Base-by-base conservation (phyloP, 164 flowering plant genomes). In the Amborella trichopoda region DNA sequence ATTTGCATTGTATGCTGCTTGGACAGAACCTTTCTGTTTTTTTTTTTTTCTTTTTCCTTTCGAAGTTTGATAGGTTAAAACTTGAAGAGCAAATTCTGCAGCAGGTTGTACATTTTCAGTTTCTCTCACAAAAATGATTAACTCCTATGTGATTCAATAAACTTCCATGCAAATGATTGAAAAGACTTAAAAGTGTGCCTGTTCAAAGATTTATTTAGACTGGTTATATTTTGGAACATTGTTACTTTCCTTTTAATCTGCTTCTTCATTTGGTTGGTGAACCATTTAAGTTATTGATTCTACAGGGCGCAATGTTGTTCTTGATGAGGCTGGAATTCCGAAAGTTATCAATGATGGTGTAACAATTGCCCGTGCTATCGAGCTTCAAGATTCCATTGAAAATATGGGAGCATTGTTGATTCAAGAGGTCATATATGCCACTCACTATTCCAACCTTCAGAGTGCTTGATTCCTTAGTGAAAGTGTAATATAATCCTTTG, bases 341-440 rank as follows among this genome's bases (percentile, higher is more conserved):
- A 81, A 74, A 62, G 80, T 87, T 13, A 63, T 91, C 22, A 91
- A 91, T 65, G 98, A 91, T 68, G 98, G 96, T 48, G 87, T 83
- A 26, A 91, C 96, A 30, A 81, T 91, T 54, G 96, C 93, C 44
- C 62, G 54, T 54, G 76, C 94, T 38, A 91, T 91, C 48, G 89
- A 83, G 70, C 93, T 91, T 50, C 20, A 69, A 16, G 94, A 91
- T 73, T 13, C 94, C 46, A 64, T 81, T 65, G 96, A 91, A 60
- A 87, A 91, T 68, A 77, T 72, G 4, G 98, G 98, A 55, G 93
- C 68, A 21, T 52, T 60, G 65, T 71, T 91, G 26, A 67, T 91
- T 50, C 80, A 74, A 72, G 98, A 91, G 94, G 98, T 91, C 22
- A 49, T 45, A 18, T 46, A 53, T 55, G 48, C 59, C 40, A 43